phyloP scores from a whole-genome alignment of 2,329 filamentous ascomycete genomes.

The Claviceps spartinae region DNA sequence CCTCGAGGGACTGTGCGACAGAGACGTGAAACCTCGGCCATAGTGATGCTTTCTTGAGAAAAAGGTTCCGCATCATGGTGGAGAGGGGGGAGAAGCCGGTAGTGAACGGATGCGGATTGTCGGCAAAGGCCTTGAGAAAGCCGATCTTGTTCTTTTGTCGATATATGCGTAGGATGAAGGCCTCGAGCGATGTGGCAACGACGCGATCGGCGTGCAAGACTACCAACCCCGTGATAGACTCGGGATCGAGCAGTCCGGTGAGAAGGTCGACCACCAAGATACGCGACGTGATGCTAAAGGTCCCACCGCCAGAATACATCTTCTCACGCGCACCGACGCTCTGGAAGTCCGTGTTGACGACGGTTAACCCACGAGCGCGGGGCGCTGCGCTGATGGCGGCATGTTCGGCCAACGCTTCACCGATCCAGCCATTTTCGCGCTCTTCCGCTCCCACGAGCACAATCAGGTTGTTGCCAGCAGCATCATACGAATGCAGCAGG shows the following conservation, averaged over 20 bases:
- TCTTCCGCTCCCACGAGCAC: conserved; percentile 82
- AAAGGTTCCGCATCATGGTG: conserved; percentile 80
- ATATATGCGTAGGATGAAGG: conserved; percentile 89
- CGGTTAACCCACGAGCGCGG: conserved; percentile 69
- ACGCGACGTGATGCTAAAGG: conserved; percentile 90
- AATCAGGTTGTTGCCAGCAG: conserved; percentile 84
- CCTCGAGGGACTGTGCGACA: conserved; percentile 80
- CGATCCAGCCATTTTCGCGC: conserved; percentile 91
- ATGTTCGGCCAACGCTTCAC: conserved; percentile 89
- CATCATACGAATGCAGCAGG: conserved; percentile 91
- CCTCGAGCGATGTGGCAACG: conserved; percentile 76
- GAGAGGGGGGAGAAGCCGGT: conserved; percentile 77
- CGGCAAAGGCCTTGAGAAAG: conserved; percentile 92
- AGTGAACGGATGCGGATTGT: conserved; percentile 82
- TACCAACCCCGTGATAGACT: conserved; percentile 75
- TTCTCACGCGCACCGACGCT: conserved; percentile 79
- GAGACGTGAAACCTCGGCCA: conserved; percentile 91
- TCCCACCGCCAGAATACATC: conserved; percentile 78
- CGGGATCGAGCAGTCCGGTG: conserved; percentile 67
- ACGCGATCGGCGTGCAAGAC: conserved; percentile 82
- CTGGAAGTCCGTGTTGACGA: conserved; percentile 91
- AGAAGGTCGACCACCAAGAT: conserved; percentile 90
- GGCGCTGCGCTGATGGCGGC: conserved; percentile 76
- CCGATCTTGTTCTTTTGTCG: conserved; percentile 87
- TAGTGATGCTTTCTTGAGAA: conserved; percentile 73